A percentile compares a stretch with the other conserved stretches of the same genome.
Conservation (phyloP, 2,329 filamentous ascomycete genomes). For the Botrytis pseudocinerea region DNA sequence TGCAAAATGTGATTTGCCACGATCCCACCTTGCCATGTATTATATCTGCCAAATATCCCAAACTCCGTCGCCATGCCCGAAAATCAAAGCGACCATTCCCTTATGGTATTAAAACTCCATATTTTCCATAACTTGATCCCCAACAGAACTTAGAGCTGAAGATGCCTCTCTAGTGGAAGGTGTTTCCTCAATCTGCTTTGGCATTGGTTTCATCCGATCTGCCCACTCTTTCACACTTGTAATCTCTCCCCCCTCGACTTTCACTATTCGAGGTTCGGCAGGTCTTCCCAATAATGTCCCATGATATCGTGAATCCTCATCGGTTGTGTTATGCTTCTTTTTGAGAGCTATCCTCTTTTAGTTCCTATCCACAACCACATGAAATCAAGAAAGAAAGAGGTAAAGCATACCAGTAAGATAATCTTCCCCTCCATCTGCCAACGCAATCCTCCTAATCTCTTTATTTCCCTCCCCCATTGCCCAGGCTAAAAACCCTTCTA, state of each 20-base stretch:
- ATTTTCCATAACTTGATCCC: slow-evolving; percentile 38
- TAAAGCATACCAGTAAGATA: slow-evolving; percentile 60
- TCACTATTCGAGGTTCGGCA: slow-evolving; percentile 68
- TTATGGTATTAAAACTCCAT: slow-evolving; percentile 37
- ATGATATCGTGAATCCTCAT: slow-evolving; percentile 81
- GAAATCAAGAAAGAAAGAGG: not conserved
- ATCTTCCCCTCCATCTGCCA: slow-evolving; percentile 64
- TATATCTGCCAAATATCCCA: slow-evolving; percentile 28
- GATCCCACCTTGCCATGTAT: slow-evolving; percentile 26
- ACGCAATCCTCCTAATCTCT: slow-evolving; percentile 80
- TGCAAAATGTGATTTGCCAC: slow-evolving; percentile 1
- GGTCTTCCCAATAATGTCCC: slow-evolving; percentile 79
- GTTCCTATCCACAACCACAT: slow-evolving; percentile 17
- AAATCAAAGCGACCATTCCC: slow-evolving; percentile 9
- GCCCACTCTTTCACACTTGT: slow-evolving; percentile 69
- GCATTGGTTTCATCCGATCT: slow-evolving; percentile 42
- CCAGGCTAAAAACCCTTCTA: slow-evolving; percentile 80
- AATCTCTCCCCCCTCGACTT: slow-evolving; percentile 75
- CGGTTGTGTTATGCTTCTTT: slow-evolving; percentile 88
- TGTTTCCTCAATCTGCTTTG: slow-evolving; percentile 23
- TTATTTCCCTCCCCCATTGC: slow-evolving; percentile 70
- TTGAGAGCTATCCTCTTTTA: slow-evolving; percentile 64
- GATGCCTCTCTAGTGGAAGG: slow-evolving; percentile 37
- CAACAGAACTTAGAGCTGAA: slow-evolving; percentile 40
- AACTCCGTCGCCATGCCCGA: slow-evolving; percentile 40